Conservation (phyloP, 805 yeast species). For the Saccharomyces kudriavzevii region DNA sequence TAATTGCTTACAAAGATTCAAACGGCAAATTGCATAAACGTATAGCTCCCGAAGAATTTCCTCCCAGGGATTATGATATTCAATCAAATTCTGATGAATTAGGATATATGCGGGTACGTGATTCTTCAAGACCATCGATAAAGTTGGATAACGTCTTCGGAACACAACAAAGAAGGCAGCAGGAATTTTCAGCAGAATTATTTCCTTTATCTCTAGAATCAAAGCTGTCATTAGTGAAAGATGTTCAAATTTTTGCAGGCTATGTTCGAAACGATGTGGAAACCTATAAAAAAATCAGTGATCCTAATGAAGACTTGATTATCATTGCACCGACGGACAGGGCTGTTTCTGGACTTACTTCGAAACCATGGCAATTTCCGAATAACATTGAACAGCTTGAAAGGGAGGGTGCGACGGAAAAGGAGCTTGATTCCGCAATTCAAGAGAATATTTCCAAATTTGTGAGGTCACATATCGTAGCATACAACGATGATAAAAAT, state of each 20-base stretch:
- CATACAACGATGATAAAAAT: constrained; percentile 9
- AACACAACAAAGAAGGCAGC: constrained; percentile 6
- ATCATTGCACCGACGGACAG: constrained; percentile 66
- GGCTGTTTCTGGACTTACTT: constrained; percentile 42
- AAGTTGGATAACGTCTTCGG: background rate
- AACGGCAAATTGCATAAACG: constrained; percentile 10
- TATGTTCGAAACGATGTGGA: constrained; percentile 59
- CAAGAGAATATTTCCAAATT: constrained; percentile 48
- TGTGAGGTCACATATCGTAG: constrained; percentile 54
- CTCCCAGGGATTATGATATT: background rate
- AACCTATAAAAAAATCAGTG: constrained; percentile 41
- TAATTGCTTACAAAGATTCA: constrained; percentile 5
- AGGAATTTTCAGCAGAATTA: background rate
- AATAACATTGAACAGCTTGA: constrained; percentile 30
- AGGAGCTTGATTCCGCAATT: constrained; percentile 42
- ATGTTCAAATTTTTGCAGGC: constrained; percentile 56
- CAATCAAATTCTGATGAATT: background rate
- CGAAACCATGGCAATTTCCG: constrained; percentile 84
- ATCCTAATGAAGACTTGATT: constrained; percentile 35
- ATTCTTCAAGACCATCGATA: background rate
- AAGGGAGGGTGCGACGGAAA: constrained; percentile 25
- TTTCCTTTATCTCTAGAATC: constrained; percentile 21
- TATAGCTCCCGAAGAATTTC: constrained; percentile 1
- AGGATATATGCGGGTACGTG: background rate
- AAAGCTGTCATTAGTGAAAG: constrained; percentile 26